Evolutionary conservation across 1,284 basidiomycete genomes (phyloP).

Genomic region (Microbotryum scabiosae): DNA sequence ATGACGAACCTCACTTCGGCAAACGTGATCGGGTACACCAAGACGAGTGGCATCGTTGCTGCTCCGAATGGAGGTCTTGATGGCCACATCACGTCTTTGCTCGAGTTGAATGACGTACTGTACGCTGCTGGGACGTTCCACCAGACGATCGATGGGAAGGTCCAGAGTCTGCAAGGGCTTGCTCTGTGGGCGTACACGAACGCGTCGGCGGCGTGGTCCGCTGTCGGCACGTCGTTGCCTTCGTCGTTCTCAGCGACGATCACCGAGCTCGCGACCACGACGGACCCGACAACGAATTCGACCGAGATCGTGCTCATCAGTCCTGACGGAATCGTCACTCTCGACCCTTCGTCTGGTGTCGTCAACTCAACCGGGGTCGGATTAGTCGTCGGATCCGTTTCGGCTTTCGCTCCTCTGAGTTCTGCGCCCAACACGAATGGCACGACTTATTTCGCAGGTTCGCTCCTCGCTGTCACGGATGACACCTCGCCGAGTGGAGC

Average conservation of each 20-base stretch:
- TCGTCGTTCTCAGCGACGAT: slow-evolving; percentile 70
- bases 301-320: slow-evolving; percentile 7
- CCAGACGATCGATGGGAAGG: slow-evolving; percentile 62
- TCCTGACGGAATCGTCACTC: slow-evolving; percentile 17
- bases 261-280: slow-evolving; percentile 45
- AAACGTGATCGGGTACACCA: slow-evolving; percentile 65
- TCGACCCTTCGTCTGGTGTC: slow-evolving; percentile 4
- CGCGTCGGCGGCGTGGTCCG: slow-evolving; percentile 25
- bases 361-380: slow-evolving; percentile 16
- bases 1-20: slow-evolving; percentile 48
- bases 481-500: slow-evolving; percentile 43
- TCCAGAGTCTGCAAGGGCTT: slow-evolving; percentile 48
- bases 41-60: slow-evolving; percentile 43
- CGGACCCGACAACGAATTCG: slow-evolving; percentile 1
- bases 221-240: slow-evolving; percentile 46
- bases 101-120: slow-evolving; percentile 44
- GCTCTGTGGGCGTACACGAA: slow-evolving; percentile 26
- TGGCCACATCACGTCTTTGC: slow-evolving; percentile 35
- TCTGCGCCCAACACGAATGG: neutral
- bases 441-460: slow-evolving; percentile 43
- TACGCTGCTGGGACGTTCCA: slow-evolving; percentile 81
- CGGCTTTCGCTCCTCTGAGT: slow-evolving; percentile 4
- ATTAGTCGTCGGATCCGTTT: slow-evolving; percentile 27
- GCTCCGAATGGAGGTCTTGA: slow-evolving; percentile 39
- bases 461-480: slow-evolving; percentile 40